Percentiles rank a stretch among this genome's conserved stretches.
These are phyloP conservation scores for Stromatinia cepivora DNA, from an alignment of 2,329 filamentous ascomycete species.

Conservation along the genomic window DNA sequence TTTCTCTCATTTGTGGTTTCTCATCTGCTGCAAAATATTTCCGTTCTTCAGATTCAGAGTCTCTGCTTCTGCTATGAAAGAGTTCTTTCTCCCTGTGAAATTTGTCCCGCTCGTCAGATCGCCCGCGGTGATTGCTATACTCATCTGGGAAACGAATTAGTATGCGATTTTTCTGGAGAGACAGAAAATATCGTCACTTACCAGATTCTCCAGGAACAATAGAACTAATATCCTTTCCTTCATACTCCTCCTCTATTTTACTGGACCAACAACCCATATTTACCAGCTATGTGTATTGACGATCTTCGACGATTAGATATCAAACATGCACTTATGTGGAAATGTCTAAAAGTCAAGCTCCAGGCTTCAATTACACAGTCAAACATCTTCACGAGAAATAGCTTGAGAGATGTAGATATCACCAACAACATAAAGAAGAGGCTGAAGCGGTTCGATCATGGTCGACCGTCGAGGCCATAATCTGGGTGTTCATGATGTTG, in stretches of 20 bases:
- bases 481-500: not conserved
- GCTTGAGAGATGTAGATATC: not conserved
- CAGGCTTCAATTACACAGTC: not conserved
- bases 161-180: not conserved
- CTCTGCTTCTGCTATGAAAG: not conserved
- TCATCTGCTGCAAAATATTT: not conserved
- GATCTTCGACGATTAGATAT: not conserved
- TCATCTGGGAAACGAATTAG: not conserved
- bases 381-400: not conserved
- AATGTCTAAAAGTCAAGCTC: not conserved
- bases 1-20: slow-evolving; percentile 7
- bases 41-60: not conserved
- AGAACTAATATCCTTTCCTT: not conserved
- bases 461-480: not conserved
- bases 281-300: no score
- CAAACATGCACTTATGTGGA: not conserved
- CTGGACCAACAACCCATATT: slow-evolving; percentile 16
- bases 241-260: not conserved
- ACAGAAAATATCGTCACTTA: not conserved
- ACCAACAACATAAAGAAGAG: not conserved
- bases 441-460: not conserved
- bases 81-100: slow-evolving; percentile 8
- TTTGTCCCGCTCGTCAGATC: not conserved
- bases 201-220: not conserved
- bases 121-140: not conserved